Percentiles rank a stretch among this genome's conserved stretches.
phyloP scores from a whole-genome alignment of 352 stramenopile genomes.

The Peronosclerospora sorghi region DNA sequence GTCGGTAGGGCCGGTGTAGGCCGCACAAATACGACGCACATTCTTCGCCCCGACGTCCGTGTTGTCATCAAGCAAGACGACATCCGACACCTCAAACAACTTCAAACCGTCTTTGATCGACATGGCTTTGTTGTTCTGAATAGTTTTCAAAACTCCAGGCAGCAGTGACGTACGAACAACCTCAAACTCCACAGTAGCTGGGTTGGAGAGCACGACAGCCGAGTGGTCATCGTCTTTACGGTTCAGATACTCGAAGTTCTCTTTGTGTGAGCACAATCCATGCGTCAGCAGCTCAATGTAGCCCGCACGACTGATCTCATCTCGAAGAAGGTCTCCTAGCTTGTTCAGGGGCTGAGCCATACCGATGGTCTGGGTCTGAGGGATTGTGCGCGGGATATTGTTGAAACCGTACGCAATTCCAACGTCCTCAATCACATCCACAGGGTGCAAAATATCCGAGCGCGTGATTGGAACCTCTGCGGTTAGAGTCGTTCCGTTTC shows the following conservation, averaged over 20 bases:
- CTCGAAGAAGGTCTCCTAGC: constrained; percentile 93
- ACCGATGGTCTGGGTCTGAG: constrained; percentile 92
- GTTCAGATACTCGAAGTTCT: constrained; percentile 96
- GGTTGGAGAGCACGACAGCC: constrained; percentile 96
- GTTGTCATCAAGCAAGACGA: constrained; percentile 91
- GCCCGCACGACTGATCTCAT: constrained; percentile 95
- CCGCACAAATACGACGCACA: constrained; percentile 89
- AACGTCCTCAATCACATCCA: constrained; percentile 99
- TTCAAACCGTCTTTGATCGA: constrained; percentile 96
- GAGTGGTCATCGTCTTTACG: constrained; percentile 63
- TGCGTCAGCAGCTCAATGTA: constrained; percentile 98
- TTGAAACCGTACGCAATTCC: constrained; percentile 99
- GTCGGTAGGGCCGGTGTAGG: constrained; percentile 94
- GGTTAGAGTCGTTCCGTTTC: constrained; percentile 65
- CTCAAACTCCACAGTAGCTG: constrained; percentile 98
- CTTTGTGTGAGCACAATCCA: constrained; percentile 92
- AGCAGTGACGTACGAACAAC: constrained; percentile 97
- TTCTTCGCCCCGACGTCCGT: constrained; percentile 94
- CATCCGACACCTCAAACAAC: constrained; percentile 98
- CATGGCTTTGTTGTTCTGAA: constrained; percentile 97
- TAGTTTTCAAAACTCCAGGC: constrained; percentile 96
- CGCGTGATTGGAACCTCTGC: constrained; percentile 95
- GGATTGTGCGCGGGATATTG: constrained; percentile 95
- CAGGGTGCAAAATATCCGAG: constrained; percentile 96
- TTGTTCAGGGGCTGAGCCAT: constrained; percentile 95